Percentiles rank a stretch among this genome's conserved stretches.
Evolutionary conservation across 2,329 filamentous ascomycete species (phyloP).

Genomic region (Apiospora pterosperma): DNA sequence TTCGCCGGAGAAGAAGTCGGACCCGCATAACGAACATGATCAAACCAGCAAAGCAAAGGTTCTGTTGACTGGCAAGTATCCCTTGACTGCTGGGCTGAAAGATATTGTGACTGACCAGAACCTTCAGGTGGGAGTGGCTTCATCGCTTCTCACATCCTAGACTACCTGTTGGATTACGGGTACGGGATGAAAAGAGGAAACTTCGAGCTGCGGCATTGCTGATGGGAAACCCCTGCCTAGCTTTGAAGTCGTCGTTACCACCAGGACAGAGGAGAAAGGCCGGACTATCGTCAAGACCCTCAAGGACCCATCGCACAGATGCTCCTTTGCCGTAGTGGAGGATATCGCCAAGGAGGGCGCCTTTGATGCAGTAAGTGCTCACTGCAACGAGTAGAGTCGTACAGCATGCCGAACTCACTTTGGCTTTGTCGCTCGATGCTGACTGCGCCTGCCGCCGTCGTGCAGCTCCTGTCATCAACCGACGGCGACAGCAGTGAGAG

Average conservation of each 20-base stretch:
- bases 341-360: constrained; percentile 69
- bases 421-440: neutral
- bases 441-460: neutral
- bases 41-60: constrained; percentile 14
- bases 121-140: constrained; percentile 47
- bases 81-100: neutral
- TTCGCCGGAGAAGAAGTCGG: neutral
- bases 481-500: neutral
- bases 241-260: constrained; percentile 42
- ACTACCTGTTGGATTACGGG: constrained; percentile 39
- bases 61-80: constrained; percentile 23
- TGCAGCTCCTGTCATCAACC: constrained; percentile 39
- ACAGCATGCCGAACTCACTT: neutral
- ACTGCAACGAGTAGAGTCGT: neutral
- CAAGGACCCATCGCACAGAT: constrained; percentile 10
- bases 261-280: constrained; percentile 46
- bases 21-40: neutral
- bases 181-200: neutral
- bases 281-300: constrained; percentile 38
- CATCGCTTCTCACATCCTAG: constrained; percentile 51
- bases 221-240: constrained; percentile 35
- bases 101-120: neutral
- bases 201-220: constrained; percentile 12
- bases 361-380: constrained; percentile 53
- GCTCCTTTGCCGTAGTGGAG: constrained; percentile 55